Percentiles rank a stretch among this genome's conserved stretches.
Conservation (phyloP, 345 rosid genomes). For the Salix koriyanagi region DNA sequence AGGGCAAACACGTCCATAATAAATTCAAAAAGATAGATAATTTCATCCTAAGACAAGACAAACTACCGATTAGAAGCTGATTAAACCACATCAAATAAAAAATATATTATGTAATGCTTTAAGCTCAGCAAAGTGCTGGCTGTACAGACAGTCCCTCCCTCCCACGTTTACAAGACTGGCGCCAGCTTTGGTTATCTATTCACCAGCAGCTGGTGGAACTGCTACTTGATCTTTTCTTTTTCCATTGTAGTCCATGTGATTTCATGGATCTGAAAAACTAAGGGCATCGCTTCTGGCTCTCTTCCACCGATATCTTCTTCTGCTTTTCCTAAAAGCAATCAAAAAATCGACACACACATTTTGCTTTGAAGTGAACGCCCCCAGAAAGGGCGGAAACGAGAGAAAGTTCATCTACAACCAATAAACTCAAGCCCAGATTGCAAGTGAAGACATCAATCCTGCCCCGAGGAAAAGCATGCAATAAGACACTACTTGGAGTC, state of each 20-base stretch:
- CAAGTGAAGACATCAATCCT: conserved; percentile 79
- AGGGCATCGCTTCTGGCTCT: neutral
- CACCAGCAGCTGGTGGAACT: neutral
- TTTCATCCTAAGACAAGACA: too few species aligned
- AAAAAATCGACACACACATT: neutral
- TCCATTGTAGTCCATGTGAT: neutral
- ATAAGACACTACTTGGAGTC: conserved; percentile 65
- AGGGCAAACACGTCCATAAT: too few species aligned
- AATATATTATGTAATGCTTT: neutral
- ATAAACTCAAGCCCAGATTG: conserved; percentile 54
- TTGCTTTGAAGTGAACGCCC: neutral
- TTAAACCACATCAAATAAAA: too few species aligned
- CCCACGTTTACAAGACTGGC: neutral
- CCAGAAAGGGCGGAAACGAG: neutral
- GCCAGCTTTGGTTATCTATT: neutral
- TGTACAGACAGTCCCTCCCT: neutral
- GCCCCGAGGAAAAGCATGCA: conserved; percentile 83
- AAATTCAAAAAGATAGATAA: too few species aligned
- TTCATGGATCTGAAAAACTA: neutral
- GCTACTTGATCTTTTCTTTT: neutral
- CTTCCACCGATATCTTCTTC: neutral
- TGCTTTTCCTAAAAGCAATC: neutral
- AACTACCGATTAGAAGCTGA: too few species aligned
- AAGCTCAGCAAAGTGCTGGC: neutral
- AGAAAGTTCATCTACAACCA: neutral